Conservation (phyloP, 805 yeast species). For the Metschnikowia lunata region DNA sequence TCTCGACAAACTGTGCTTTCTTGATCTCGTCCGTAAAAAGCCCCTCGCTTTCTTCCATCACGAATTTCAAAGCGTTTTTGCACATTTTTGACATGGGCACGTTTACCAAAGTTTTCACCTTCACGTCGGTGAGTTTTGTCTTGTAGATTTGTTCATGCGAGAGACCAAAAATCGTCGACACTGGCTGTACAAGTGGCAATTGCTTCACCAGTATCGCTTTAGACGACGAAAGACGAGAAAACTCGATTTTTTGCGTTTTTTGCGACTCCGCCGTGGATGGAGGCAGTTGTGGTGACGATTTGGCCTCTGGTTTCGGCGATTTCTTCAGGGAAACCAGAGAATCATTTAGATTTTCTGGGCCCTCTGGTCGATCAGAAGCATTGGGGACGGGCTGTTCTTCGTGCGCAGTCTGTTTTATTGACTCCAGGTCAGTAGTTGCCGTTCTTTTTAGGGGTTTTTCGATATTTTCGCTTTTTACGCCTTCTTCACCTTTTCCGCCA, state of each 20-base stretch:
- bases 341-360: no score
- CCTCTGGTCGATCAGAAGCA: no score
- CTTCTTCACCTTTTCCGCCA: no score
- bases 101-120: constrained; percentile 32
- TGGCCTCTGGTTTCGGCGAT: no score
- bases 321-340: no score
- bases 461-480: no score
- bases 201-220: constrained; percentile 8
- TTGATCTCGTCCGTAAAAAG: constrained; percentile 21
- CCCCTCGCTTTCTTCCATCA: constrained; percentile 21
- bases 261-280: neutral
- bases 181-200: constrained; percentile 31
- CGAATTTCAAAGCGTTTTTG: constrained; percentile 24
- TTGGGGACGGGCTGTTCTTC: no score
- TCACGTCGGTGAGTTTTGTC: constrained; percentile 32
- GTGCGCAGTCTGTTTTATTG: no score
- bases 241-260: neutral
- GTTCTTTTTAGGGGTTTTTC: no score
- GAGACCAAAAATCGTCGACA: constrained; percentile 36
- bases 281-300: no score
- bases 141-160: constrained; percentile 32
- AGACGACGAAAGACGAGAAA: constrained; percentile 9
- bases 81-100: constrained; percentile 31
- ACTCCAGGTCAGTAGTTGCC: no score
- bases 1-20: constrained; percentile 22